Percentiles rank a stretch among this genome's conserved stretches.
These are phyloP conservation scores for Polygonum aviculare DNA, from an alignment of 148 eudicot genomes.

Conservation along the genomic window DNA sequence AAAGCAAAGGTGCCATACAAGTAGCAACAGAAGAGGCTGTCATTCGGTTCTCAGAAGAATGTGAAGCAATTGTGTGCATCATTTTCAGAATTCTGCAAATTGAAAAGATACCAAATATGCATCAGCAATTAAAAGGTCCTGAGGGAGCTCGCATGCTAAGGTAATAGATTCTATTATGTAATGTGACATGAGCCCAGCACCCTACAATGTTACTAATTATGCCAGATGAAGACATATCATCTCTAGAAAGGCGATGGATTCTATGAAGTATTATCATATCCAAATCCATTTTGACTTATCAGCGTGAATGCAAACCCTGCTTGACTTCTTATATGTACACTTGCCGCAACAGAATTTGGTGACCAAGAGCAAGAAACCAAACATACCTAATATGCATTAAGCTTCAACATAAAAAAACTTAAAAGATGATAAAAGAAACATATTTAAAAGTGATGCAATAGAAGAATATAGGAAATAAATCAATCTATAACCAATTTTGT, in stretches of 20 bases:
- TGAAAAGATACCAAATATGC: neutral
- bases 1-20: constrained; percentile 99
- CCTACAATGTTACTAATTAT: neutral
- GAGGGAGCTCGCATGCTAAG: neutral
- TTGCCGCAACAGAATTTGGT: neutral
- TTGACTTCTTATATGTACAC: neutral
- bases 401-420: neutral
- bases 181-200: neutral
- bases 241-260: neutral
- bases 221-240: neutral
- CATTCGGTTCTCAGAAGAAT: constrained; percentile 87
- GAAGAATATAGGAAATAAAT: neutral
- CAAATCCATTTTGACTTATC: neutral
- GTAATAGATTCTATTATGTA: neutral
- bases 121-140: neutral
- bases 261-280: neutral
- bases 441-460: neutral
- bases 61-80: constrained; percentile 84
- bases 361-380: neutral
- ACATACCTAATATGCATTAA: neutral
- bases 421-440: neutral
- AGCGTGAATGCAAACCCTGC: neutral
- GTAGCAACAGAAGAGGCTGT: constrained; percentile 95
- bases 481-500: neutral
- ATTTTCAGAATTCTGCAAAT: constrained; percentile 70